These are phyloP conservation scores for Cymbidium sinense DNA, from an alignment of 106 monocot genomes.

Conservation along the genomic window DNA sequence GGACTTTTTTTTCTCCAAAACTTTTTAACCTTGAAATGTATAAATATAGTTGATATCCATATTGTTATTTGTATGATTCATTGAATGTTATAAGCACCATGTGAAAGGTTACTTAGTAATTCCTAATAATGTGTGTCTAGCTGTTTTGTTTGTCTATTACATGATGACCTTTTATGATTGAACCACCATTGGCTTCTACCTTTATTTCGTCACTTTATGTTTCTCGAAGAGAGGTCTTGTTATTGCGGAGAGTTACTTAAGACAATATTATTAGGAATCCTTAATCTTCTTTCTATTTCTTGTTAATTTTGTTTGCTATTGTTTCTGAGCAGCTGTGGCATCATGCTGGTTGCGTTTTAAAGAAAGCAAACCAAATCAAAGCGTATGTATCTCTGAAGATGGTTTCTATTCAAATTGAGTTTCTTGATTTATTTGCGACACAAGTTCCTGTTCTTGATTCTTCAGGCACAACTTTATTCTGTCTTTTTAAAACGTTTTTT, in stretches of 20 bases:
- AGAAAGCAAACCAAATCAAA: conserved; percentile 88
- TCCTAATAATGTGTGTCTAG: not conserved
- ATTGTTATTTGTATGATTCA: not conserved
- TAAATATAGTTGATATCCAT: not conserved
- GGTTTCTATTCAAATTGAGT: not conserved
- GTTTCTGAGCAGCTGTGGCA: conserved; percentile 77
- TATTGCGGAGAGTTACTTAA: not conserved
- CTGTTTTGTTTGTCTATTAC: not conserved
- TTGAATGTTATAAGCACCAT: not conserved
- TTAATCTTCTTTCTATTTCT: not conserved
- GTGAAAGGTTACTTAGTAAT: not conserved
- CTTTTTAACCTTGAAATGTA: not conserved
- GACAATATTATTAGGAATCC: not conserved
- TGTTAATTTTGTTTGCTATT: not conserved
- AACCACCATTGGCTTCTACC: not conserved
- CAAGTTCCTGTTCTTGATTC: not conserved
- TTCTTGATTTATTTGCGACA: not conserved
- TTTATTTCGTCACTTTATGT: not conserved
- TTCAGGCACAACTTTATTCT: not conserved
- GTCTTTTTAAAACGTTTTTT: not conserved
- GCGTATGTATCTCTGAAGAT: conserved; percentile 35
- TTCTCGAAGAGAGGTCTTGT: too few species aligned
- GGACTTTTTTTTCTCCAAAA: not conserved
- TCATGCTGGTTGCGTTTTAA: conserved; percentile 90
- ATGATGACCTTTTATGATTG: not conserved